Evolutionary conservation across 208 protist genomes (phyloP).

Genomic region (Leishmania major): DNA sequence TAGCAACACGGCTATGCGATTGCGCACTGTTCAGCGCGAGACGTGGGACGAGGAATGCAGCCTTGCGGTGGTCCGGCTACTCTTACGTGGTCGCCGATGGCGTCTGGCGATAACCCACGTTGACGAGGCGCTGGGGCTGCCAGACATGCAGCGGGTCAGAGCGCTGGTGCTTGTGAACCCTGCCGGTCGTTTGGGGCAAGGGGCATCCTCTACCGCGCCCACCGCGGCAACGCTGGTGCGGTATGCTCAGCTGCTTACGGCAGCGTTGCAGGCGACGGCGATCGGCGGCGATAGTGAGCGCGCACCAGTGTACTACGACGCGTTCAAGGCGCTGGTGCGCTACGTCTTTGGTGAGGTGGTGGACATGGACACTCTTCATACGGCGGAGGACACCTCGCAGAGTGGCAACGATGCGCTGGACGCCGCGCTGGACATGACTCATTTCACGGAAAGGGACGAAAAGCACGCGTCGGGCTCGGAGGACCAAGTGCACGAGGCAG

Average conservation of each 20-base stretch:
- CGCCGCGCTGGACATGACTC: background rate
- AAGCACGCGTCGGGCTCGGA: background rate
- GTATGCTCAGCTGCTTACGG: slow-evolving; percentile 43
- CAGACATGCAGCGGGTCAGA: slow-evolving; percentile 22
- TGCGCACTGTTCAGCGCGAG: slow-evolving; percentile 36
- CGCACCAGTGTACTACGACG: slow-evolving; percentile 55
- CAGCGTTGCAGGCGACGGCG: slow-evolving; percentile 65
- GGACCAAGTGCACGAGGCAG: background rate
- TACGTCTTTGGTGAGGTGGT: slow-evolving; percentile 4
- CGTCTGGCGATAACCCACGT: slow-evolving; percentile 50
- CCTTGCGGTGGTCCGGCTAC: slow-evolving; percentile 49
- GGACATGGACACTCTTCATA: background rate
- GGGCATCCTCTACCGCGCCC: background rate
- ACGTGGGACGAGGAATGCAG: slow-evolving; percentile 49
- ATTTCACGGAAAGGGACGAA: background rate
- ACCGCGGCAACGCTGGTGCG: background rate
- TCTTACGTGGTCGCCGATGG: slow-evolving; percentile 71
- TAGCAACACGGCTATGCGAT: slow-evolving; percentile 65
- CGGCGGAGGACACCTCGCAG: background rate
- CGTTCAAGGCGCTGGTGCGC: slow-evolving; percentile 42
- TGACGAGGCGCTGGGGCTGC: slow-evolving; percentile 38
- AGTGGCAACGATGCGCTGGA: slow-evolving; percentile 10
- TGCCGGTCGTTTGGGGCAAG: background rate
- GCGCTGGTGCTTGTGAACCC: slow-evolving; percentile 12
- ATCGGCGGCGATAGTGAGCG: slow-evolving; percentile 59